phyloP scores from a whole-genome alignment of 2,329 filamentous ascomycete genomes.

The Emmonsiellopsis sp. region DNA sequence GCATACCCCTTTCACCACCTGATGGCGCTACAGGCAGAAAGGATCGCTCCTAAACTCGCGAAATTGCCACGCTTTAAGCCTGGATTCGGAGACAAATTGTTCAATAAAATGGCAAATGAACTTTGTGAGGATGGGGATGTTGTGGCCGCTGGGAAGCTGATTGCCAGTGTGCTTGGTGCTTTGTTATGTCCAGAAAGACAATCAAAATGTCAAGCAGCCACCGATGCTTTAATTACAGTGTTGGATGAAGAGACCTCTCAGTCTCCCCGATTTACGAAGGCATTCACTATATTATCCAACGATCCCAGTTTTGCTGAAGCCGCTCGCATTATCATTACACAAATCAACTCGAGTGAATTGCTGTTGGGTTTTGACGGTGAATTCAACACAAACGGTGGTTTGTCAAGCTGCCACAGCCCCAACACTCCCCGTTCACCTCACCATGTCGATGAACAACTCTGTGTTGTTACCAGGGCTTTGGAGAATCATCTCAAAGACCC shows the following conservation, averaged over 20 bases:
- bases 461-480: not conserved
- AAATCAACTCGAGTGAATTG: slow-evolving; percentile 2
- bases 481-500: not conserved
- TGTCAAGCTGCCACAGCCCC: not conserved
- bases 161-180: slow-evolving; percentile 1
- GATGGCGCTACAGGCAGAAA: not conserved
- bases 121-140: not conserved
- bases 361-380: not conserved
- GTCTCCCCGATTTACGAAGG: slow-evolving; percentile 4
- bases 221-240: slow-evolving; percentile 1
- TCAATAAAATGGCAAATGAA: not conserved
- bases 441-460: not conserved
- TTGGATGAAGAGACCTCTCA: slow-evolving; percentile 3
- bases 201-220: not conserved
- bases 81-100: slow-evolving; percentile 5
- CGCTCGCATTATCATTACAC: slow-evolving; percentile 1
- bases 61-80: slow-evolving; percentile 3
- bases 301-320: slow-evolving; percentile 2
- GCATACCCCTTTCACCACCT: not conserved
- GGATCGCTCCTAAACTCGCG: slow-evolving; percentile 3
- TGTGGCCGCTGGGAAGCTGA: slow-evolving; percentile 4
- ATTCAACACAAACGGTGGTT: not conserved
- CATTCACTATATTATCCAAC: slow-evolving; percentile 4
- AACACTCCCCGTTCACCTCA: not conserved
- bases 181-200: not conserved